These are phyloP conservation scores for Penicillium diatomitis DNA, from an alignment of 495 filamentous ascomycete species.

Conservation along the genomic window DNA sequence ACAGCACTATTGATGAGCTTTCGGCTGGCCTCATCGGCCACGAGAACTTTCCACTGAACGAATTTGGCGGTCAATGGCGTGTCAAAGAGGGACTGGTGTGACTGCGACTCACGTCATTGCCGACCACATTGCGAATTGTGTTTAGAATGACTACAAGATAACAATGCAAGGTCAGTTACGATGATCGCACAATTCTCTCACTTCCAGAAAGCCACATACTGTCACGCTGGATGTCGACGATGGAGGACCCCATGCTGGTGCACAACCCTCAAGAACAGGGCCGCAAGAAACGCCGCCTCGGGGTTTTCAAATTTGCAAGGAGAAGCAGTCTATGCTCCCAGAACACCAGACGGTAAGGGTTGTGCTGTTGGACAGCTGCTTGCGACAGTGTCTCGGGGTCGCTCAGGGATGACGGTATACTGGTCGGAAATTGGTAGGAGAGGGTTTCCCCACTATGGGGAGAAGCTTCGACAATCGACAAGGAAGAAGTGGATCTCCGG, in stretches of 20 bases:
- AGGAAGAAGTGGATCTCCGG: constrained; percentile 17
- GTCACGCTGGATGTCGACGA: constrained; percentile 44
- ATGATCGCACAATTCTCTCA: not conserved
- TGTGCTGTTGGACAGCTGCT: not conserved
- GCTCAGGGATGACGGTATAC: constrained; percentile 20
- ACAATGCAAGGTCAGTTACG: constrained; percentile 2
- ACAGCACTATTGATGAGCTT: constrained; percentile 79
- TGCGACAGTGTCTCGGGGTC: constrained; percentile 11
- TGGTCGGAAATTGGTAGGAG: constrained; percentile 21
- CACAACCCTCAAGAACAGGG: constrained; percentile 23
- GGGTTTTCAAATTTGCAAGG: not conserved
- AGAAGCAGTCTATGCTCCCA: not conserved
- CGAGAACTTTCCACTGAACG: constrained; percentile 86
- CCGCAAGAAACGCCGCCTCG: constrained; percentile 1
- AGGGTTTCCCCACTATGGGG: constrained; percentile 24
- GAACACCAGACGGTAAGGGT: too few species aligned
- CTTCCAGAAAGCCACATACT: constrained; percentile 24
- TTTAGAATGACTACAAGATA: constrained; percentile 44
- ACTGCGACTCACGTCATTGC: constrained; percentile 44
- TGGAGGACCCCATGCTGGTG: constrained; percentile 41
- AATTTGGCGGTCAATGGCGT: constrained; percentile 17
- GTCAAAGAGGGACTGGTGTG: constrained; percentile 12
- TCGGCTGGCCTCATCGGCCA: constrained; percentile 71
- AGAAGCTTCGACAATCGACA: constrained; percentile 10
- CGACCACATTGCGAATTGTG: constrained; percentile 49